These are phyloP conservation scores for Serpula lacrymans DNA, from an alignment of 768 basidiomycete genomes.

Conservation along the genomic window DNA sequence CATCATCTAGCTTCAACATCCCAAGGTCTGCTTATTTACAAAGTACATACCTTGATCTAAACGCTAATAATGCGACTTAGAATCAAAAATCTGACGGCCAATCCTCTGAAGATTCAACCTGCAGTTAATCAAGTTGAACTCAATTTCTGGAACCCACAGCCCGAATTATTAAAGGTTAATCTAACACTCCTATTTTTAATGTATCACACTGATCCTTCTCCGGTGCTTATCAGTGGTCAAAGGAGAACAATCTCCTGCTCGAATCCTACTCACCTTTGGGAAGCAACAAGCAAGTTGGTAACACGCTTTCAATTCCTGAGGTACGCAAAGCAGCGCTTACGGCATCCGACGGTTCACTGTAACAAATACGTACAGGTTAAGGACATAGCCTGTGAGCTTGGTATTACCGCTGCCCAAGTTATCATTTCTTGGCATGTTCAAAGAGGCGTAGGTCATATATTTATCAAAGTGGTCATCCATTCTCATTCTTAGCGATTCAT, in stretches of 20 bases:
- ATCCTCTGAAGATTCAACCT: conserved; percentile 54
- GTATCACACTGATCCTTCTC: conserved; percentile 1
- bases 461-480: not conserved
- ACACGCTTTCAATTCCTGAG: conserved; percentile 56
- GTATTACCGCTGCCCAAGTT: conserved; percentile 72
- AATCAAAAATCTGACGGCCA: conserved; percentile 60
- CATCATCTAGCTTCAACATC: conserved; percentile 55
- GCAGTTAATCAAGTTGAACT: conserved; percentile 82
- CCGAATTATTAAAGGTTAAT: conserved; percentile 62
- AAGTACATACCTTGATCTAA: not conserved
- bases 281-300: conserved; percentile 52
- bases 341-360: too few species aligned
- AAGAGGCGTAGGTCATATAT: conserved; percentile 50
- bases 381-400: conserved; percentile 55
- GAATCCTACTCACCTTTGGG: conserved; percentile 80
- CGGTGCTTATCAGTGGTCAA: conserved; percentile 50
- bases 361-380: conserved; percentile 37
- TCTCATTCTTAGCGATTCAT: not conserved
- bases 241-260: conserved; percentile 59
- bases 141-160: conserved; percentile 74
- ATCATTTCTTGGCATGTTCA: conserved; percentile 76
- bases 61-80: conserved; percentile 19
- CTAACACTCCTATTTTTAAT: not conserved
- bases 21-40: conserved; percentile 30
- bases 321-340: conserved; percentile 20